phyloP scores from a whole-genome alignment of 2,329 filamentous ascomycete genomes.

The Diaporthe ampelina region DNA sequence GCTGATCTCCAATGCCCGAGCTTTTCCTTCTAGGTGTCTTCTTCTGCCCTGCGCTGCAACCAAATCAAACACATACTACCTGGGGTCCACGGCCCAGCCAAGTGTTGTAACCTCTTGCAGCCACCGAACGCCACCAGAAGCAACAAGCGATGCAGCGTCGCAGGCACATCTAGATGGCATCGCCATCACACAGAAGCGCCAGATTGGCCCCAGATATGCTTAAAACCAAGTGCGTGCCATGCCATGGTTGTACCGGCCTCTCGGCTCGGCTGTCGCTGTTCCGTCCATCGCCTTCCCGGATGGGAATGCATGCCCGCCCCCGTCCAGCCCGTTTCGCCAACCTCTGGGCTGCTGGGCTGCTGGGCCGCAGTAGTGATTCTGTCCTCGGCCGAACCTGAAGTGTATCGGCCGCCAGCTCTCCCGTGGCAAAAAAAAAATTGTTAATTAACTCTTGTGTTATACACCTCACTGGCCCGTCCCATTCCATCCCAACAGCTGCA shows the following conservation, averaged over 20 bases:
- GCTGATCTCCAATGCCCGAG: not conserved
- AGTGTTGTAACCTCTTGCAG: not conserved
- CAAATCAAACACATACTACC: not conserved
- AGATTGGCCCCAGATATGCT: slow-evolving; percentile 33
- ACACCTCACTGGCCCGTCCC: not conserved
- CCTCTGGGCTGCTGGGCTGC: not conserved
- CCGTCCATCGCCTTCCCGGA: slow-evolving; percentile 36
- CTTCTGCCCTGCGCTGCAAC: slow-evolving; percentile 17
- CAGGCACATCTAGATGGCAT: slow-evolving; percentile 26
- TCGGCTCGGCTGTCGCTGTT: slow-evolving; percentile 25
- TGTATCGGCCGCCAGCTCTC: slow-evolving; percentile 11
- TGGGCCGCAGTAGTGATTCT: not conserved
- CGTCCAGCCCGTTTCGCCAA: not conserved
- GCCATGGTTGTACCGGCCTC: slow-evolving; percentile 28
- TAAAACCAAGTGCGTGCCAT: slow-evolving; percentile 23
- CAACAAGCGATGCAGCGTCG: slow-evolving; percentile 3
- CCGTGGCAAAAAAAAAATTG: not conserved
- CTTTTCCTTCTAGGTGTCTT: not conserved
- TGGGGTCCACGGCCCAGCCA: not conserved
- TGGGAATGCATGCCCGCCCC: slow-evolving; percentile 2
- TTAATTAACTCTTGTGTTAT: not conserved
- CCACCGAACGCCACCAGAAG: slow-evolving; percentile 5
- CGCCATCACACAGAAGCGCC: slow-evolving; percentile 15
- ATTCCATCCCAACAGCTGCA: not conserved
- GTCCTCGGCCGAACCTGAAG: slow-evolving; percentile 30